A percentile compares a stretch with the other conserved stretches of the same genome.
phyloP scores from a whole-genome alignment of 106 monocot genomes.

The Iris macrosiphon region DNA sequence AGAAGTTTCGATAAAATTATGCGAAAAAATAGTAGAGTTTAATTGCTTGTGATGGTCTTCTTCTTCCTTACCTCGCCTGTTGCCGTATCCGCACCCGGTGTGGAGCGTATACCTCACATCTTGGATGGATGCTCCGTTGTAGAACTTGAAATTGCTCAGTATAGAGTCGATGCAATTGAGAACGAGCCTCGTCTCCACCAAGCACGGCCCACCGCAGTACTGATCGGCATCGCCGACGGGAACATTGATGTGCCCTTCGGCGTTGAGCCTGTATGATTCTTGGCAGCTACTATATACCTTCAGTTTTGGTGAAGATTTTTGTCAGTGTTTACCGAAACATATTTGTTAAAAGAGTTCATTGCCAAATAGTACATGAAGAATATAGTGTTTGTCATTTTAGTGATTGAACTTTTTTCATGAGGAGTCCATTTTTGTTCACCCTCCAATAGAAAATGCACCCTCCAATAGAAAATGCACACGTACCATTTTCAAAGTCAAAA shows the following conservation, averaged over 20 bases:
- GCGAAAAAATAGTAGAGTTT: neutral
- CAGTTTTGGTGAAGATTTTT: no score
- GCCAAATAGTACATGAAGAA: neutral
- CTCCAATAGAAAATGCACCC: no score
- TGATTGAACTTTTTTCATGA: neutral
- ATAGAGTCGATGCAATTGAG: slow-evolving; percentile 61
- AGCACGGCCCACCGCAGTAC: slow-evolving; percentile 79
- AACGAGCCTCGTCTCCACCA: slow-evolving; percentile 69
- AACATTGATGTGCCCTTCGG: slow-evolving; percentile 42
- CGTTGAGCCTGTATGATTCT: slow-evolving; percentile 44
- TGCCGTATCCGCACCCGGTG: slow-evolving; percentile 43
- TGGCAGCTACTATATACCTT: slow-evolving; percentile 71
- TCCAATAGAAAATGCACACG: no score
- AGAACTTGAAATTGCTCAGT: slow-evolving; percentile 59
- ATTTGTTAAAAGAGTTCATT: neutral
- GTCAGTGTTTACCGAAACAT: neutral
- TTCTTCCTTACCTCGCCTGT: slow-evolving; percentile 54
- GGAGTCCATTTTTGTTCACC: no score
- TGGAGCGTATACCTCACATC: slow-evolving; percentile 39
- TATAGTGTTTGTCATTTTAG: no score
- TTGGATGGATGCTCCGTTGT: slow-evolving; percentile 62
- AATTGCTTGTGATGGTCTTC: no score
- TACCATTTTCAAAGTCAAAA: no score
- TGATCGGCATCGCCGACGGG: slow-evolving; percentile 34
- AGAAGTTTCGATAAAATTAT: neutral